Conservation (phyloP, 306 rosid species). For the Biancaea sappan region DNA sequence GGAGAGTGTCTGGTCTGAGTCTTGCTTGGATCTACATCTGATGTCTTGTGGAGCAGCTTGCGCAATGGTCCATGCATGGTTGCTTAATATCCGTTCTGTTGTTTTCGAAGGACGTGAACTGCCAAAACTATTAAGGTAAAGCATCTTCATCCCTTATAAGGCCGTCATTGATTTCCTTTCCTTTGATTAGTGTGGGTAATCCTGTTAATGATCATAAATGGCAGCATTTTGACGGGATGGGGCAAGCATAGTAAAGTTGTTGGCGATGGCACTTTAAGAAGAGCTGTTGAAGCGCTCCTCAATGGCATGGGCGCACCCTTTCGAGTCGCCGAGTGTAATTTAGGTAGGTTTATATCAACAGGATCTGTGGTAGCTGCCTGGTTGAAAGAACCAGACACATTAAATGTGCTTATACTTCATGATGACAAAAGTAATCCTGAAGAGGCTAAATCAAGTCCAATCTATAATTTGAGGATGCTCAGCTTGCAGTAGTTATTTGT, state of each 20-base stretch:
- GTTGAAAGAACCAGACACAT: constrained; percentile 66
- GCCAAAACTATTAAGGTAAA: constrained; percentile 68
- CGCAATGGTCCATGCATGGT: constrained; percentile 95
- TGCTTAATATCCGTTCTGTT: constrained; percentile 59
- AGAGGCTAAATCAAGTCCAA: constrained; percentile 32
- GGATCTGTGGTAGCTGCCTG: constrained; percentile 74
- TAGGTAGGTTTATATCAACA: constrained; percentile 73
- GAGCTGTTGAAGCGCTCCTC: constrained; percentile 71
- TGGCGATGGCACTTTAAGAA: constrained; percentile 71
- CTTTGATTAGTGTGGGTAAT: constrained; percentile 16
- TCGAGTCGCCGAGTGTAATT: constrained; percentile 56
- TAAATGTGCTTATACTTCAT: constrained; percentile 65
- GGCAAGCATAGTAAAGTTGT: constrained; percentile 95
- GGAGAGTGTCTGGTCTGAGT: constrained; percentile 77
- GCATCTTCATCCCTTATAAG: constrained; percentile 1
- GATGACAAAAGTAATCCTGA: constrained; percentile 54
- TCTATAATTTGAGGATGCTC: constrained; percentile 45
- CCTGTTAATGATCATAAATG: neutral
- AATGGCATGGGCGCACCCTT: constrained; percentile 86
- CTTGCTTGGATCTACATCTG: constrained; percentile 83
- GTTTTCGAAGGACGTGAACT: constrained; percentile 70
- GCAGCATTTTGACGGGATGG: constrained; percentile 97
- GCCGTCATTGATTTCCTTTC: constrained; percentile 2
- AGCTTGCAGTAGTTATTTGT: constrained; percentile 43
- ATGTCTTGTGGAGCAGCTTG: constrained; percentile 96